These are phyloP conservation scores for Aureobasidium uvarum DNA, from an alignment of 2,329 filamentous ascomycete genomes.

Conservation along the genomic window DNA sequence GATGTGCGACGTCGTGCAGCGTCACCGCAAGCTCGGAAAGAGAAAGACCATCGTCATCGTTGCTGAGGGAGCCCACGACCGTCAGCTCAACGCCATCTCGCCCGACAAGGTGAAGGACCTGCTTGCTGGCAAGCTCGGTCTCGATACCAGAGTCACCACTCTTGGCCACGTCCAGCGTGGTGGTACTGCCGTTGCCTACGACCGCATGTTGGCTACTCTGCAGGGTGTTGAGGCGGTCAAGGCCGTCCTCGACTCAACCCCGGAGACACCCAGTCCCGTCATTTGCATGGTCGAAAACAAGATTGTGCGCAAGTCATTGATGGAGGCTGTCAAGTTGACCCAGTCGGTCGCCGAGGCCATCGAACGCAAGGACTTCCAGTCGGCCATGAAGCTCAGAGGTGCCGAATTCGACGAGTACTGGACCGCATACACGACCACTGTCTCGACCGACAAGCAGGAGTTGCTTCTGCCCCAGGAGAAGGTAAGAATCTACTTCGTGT, in stretches of 20 bases:
- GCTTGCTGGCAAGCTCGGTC: constrained; percentile 72
- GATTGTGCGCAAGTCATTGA: constrained; percentile 83
- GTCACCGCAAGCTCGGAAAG: constrained; percentile 88
- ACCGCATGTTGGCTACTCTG: constrained; percentile 86
- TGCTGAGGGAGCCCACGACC: constrained; percentile 89
- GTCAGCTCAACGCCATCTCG: constrained; percentile 77
- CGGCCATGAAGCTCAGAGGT: constrained; percentile 84
- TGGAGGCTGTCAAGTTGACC: constrained; percentile 84
- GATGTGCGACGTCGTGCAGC: constrained; percentile 72
- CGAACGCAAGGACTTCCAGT: constrained; percentile 77
- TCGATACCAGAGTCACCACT: constrained; percentile 93
- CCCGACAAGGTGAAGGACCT: constrained; percentile 81
- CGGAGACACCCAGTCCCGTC: constrained; percentile 86
- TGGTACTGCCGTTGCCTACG: constrained; percentile 87
- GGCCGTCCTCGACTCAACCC: constrained; percentile 83
- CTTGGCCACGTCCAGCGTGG: constrained; percentile 97
- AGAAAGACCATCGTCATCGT: constrained; percentile 98
- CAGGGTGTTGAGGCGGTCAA: constrained; percentile 94
- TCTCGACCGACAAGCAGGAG: constrained; percentile 71
- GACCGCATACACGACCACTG: constrained; percentile 85
- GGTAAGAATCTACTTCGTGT: constrained; percentile 47
- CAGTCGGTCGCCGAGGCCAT: constrained; percentile 82
- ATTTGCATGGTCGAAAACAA: constrained; percentile 98
- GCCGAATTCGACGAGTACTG: constrained; percentile 94
- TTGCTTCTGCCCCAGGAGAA: constrained; percentile 68